A percentile compares a stretch with the other conserved stretches of the same genome.
Evolutionary conservation across 371 early-diverging fungal species (phyloP).

Genomic region (Gilbertella persicaria): DNA sequence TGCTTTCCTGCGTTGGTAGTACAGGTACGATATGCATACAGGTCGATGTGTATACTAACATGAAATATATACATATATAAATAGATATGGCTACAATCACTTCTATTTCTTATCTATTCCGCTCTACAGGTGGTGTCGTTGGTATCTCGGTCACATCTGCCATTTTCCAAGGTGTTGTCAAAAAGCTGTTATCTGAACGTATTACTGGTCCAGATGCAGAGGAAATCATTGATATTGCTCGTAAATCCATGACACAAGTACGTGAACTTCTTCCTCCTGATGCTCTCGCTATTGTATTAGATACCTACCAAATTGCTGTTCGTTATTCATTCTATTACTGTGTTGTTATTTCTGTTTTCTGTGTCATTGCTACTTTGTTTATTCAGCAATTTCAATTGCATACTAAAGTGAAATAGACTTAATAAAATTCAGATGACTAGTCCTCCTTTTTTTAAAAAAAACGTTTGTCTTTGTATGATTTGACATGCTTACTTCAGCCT

Average conservation of each 20-base stretch:
- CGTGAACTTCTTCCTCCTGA: constrained; percentile 36
- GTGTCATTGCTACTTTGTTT: constrained; percentile 45
- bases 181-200: constrained; percentile 21
- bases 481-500: too few species aligned
- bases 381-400: constrained; percentile 51
- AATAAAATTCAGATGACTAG: neutral
- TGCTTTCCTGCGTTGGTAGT: constrained; percentile 47
- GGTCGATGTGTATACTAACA: neutral
- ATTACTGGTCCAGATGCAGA: constrained; percentile 46
- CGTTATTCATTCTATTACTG: constrained; percentile 37
- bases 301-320: constrained; percentile 39
- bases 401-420: constrained; percentile 33
- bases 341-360: constrained; percentile 31
- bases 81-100: constrained; percentile 55
- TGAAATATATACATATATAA: neutral
- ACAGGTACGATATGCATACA: too few species aligned
- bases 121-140: constrained; percentile 46
- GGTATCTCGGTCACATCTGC: constrained; percentile 45
- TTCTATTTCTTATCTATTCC: constrained; percentile 52
- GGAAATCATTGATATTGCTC: constrained; percentile 37
- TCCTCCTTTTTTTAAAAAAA: neutral
- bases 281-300: constrained; percentile 40
- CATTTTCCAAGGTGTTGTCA: constrained; percentile 46
- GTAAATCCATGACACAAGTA: constrained; percentile 46
- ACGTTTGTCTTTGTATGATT: too few species aligned